A percentile compares a stretch with the other conserved stretches of the same genome.
These are phyloP conservation scores for Phanerochaete carnosa DNA, from an alignment of 768 basidiomycete genomes.

Conservation along the genomic window DNA sequence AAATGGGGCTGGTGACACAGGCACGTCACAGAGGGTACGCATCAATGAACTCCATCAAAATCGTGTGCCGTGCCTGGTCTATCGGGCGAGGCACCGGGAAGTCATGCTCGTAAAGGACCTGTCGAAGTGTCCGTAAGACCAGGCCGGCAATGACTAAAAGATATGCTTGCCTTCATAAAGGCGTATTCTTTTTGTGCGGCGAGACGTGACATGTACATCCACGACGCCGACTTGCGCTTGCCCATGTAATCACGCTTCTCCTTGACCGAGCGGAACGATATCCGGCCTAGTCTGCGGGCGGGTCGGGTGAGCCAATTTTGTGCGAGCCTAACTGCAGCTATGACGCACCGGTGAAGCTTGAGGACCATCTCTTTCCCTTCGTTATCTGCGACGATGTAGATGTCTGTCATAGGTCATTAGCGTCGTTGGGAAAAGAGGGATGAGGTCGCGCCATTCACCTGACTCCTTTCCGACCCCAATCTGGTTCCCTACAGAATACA, in stretches of 20 bases:
- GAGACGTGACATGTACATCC: constrained; percentile 99
- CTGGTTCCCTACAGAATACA: constrained; percentile 93
- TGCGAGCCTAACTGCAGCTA: not conserved
- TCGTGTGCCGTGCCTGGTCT: constrained; percentile 92
- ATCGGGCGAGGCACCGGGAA: constrained; percentile 94
- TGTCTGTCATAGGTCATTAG: constrained; percentile 46
- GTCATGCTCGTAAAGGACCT: constrained; percentile 88
- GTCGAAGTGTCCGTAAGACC: not conserved
- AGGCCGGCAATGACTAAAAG: not conserved
- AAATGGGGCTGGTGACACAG: too few relatives aligned
- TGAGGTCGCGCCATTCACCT: constrained; percentile 42
- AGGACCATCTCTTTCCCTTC: constrained; percentile 86
- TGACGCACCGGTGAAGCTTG: constrained; percentile 83
- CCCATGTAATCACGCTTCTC: constrained; percentile 95
- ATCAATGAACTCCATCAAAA: constrained; percentile 95
- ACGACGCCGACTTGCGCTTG: constrained; percentile 92
- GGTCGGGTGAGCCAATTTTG: not conserved
- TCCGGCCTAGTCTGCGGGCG: constrained; percentile 76
- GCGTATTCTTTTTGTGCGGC: constrained; percentile 98
- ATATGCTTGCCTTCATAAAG: constrained; percentile 84
- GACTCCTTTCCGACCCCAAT: constrained; percentile 99
- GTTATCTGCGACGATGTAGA: constrained; percentile 84
- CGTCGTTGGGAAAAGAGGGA: not conserved
- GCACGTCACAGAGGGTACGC: constrained; percentile 92
- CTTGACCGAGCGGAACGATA: constrained; percentile 97